Base-by-base conservation (phyloP, 164 flowering plant species). In the Vitis rotundifolia region DNA sequence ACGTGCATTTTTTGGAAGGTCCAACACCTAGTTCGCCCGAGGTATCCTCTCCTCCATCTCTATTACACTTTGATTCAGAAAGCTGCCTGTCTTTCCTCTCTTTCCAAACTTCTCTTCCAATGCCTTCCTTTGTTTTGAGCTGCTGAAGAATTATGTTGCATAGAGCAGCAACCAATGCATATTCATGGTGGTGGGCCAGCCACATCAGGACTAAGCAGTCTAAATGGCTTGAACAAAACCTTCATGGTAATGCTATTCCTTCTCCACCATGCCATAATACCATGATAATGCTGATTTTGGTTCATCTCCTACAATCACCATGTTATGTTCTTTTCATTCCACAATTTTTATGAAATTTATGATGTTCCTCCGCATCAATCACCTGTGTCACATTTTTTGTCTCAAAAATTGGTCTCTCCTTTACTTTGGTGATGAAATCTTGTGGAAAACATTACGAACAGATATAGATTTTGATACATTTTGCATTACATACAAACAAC, bases 141-240 rank as follows among this genome's bases (percentile, higher is more conserved):
- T 37, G 44, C 44, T 37, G 44, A 37, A 37, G 44, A 37, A 37
- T 37, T 37, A 37, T 91, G 97, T 78, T 89, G 86, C 92, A 89
- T 66, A 85, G 97, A 75, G 97, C 97, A 14, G 94, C 97, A 72
- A 85, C 84, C 80, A 88, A 87, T 76, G 94, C 94, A 1, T 91
- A 88, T 80, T 88, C 97, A 71, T 89, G 94, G 97, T 89, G 97
- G 97, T 89, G 94, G 94, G 94, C 94, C 1, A 87, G 92, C 80
- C 94, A 89, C 76, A 80, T 89, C 57, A 77, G 97, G 71, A 91
- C 97, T 6, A 91, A 89, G 75, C 97, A 91, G 64, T 89, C 97
- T 0, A 91, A 88, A 85, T 91, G 97, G 97, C 88, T 91, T 51
- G 91, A 91, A 67, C 85, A 88, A 54, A 88, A 83, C 74, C 86